Evolutionary conservation across 768 basidiomycete species (phyloP).

Genomic region (Podaxis sp.): DNA sequence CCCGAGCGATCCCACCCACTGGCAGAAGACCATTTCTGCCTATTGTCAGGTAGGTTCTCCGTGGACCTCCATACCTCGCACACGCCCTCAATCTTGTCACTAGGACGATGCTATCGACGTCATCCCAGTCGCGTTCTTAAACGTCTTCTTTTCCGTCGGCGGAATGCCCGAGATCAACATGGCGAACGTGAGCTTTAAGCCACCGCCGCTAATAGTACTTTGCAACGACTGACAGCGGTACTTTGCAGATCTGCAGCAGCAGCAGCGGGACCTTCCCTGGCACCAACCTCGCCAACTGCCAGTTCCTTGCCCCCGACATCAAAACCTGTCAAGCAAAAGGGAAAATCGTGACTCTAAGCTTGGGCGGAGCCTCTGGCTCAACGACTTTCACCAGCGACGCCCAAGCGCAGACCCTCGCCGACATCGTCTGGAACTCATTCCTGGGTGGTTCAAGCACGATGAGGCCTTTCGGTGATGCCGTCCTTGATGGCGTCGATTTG

Average conservation of each 20-base stretch:
- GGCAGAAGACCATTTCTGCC: constrained; percentile 47
- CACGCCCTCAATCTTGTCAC: background rate
- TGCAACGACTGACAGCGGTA: background rate
- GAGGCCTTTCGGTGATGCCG: constrained; percentile 62
- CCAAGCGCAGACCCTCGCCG: constrained; percentile 51
- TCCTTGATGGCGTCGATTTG: constrained; percentile 64
- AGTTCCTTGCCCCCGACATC: constrained; percentile 55
- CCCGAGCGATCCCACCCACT: constrained; percentile 38
- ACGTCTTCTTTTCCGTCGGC: constrained; percentile 60
- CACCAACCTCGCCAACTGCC: constrained; percentile 57
- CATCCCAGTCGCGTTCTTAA: constrained; percentile 62
- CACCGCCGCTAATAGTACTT: background rate
- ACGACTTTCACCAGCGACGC: constrained; percentile 50
- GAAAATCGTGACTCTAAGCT: constrained; percentile 47
- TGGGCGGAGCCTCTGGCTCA: constrained; percentile 55
- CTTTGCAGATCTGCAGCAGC: constrained; percentile 49
- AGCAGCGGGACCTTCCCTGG: constrained; percentile 48
- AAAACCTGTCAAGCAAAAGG: constrained; percentile 55
- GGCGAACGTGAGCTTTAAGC: constrained; percentile 43
- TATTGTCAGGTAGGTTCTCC: constrained; percentile 50
- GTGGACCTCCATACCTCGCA: background rate
- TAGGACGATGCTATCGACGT: constrained; percentile 58
- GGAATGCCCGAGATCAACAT: constrained; percentile 60
- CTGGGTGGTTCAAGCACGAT: constrained; percentile 59
- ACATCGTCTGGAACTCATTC: constrained; percentile 66